A percentile compares a stretch with the other conserved stretches of the same genome.
phyloP scores from a whole-genome alignment of 805 yeast species.

The Saccharomycopsis sp. region DNA sequence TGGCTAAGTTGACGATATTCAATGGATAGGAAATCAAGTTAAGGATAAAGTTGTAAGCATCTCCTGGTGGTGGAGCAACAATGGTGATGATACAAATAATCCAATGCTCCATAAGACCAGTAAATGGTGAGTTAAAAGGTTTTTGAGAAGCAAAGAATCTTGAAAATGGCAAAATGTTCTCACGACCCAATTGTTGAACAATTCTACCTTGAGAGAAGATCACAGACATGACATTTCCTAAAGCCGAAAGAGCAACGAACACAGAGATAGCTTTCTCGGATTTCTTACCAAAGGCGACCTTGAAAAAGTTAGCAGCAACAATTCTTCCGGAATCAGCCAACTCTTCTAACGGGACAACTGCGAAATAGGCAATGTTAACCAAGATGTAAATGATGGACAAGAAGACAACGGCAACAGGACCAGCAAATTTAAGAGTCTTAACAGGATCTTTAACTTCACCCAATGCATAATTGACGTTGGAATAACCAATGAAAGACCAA shows the following conservation, averaged over 20 bases:
- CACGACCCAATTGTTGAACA: slow-evolving; percentile 75
- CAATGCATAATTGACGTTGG: slow-evolving; percentile 76
- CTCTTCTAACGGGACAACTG: slow-evolving; percentile 67
- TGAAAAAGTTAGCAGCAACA: slow-evolving; percentile 72
- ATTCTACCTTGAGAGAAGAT: slow-evolving; percentile 78
- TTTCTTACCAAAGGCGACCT: slow-evolving; percentile 57
- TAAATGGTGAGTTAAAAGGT: slow-evolving; percentile 69
- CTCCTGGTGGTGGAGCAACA: slow-evolving; percentile 80
- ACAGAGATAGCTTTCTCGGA: slow-evolving; percentile 73
- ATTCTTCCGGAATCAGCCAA: slow-evolving; percentile 56
- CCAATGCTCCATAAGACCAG: slow-evolving; percentile 74
- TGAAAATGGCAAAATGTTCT: slow-evolving; percentile 73
- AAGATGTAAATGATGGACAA: slow-evolving; percentile 65
- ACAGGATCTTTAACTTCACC: slow-evolving; percentile 75
- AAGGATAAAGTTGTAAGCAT: slow-evolving; percentile 75
- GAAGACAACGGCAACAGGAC: slow-evolving; percentile 61
- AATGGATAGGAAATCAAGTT: slow-evolving; percentile 78
- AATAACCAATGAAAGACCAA: slow-evolving; percentile 80
- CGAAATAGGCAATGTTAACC: slow-evolving; percentile 73
- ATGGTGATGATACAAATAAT: slow-evolving; percentile 66
- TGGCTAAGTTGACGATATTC: slow-evolving; percentile 63
- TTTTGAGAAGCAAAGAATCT: slow-evolving; percentile 60
- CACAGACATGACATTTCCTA: slow-evolving; percentile 77
- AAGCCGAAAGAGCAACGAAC: slow-evolving; percentile 73
- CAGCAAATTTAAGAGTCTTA: slow-evolving; percentile 61